Evolutionary conservation across 257 asterid species (phyloP).

Genomic region (Nicotiana attenuata): DNA sequence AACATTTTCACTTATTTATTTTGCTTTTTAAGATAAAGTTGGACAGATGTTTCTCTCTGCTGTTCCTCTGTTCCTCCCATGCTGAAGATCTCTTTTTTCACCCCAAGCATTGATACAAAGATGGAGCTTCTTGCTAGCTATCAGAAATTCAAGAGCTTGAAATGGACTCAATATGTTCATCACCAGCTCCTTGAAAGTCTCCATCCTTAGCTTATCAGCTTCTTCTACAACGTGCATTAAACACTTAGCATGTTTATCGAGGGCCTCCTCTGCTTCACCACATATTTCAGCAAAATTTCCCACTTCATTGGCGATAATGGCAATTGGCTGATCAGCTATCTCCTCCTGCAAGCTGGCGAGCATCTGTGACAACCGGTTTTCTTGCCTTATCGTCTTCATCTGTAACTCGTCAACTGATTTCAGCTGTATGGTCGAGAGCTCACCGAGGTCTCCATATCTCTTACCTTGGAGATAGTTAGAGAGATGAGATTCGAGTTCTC

Average conservation of each 20-base stretch:
- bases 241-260: constrained; percentile 17
- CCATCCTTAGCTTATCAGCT: constrained; percentile 32
- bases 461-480: constrained; percentile 9
- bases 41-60: background rate
- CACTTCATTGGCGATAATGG: constrained; percentile 16
- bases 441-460: constrained; percentile 11
- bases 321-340: constrained; percentile 30
- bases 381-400: constrained; percentile 19
- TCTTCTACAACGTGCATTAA: constrained; percentile 20
- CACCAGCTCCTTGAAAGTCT: constrained; percentile 30
- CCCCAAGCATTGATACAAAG: constrained; percentile 46
- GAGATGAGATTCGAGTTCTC: constrained; percentile 13
- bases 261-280: constrained; percentile 16
- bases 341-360: constrained; percentile 36
- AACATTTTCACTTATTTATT: background rate
- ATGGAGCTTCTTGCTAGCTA: constrained; percentile 39
- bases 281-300: constrained; percentile 16
- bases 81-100: constrained; percentile 15
- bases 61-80: background rate
- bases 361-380: constrained; percentile 19
- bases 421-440: constrained; percentile 20
- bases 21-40: background rate
- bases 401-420: constrained; percentile 27
- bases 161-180: constrained; percentile 31
- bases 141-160: constrained; percentile 32